Base-by-base conservation (phyloP, 768 basidiomycete genomes). In the Scleroderma citrinum region DNA sequence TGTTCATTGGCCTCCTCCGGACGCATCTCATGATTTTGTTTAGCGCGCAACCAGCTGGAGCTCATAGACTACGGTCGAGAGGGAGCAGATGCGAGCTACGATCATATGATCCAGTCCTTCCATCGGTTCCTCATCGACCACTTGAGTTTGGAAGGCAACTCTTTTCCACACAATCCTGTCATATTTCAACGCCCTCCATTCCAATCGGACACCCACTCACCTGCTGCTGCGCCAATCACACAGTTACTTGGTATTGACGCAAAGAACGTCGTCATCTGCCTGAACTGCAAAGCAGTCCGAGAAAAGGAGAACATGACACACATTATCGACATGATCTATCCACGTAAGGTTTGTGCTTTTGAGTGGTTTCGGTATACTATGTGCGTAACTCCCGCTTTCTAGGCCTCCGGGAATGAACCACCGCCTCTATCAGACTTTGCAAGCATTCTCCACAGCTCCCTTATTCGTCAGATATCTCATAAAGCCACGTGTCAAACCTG, bases 91-190 rank as follows among this genome's bases (percentile, higher is more conserved):
- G 26, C 8, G 26, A 29, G 5, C 26, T 92, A 97, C 56, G 84
- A 82, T 0, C 82, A 87, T 44, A 85, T 91, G 71, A 97, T 98
- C 36, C 96, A 97, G 67, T 80, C 81, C 14, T 97, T 97, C 74
- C 92, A 97, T 64, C 83, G 95, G 19, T 97, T 96, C 71, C 75
- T 96, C 34, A 68, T 97, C 45, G 93, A 97, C 52, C 85, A 85
- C 45, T 75, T 97, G 56, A 81, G 77, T 49, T 75, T 77, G 3
- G 91, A 93, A 67, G 85, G 84, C 4, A 86, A 82, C 53, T 64
- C 66, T 20, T 81, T 76, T 57, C 79, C 80, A 20, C 66, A 77
- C 38, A 89, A 87, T 55, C 83, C 81, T 2, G 56, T 85, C 16
- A 58, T 79, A 48, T 74, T 66, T 56, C 62, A 61, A n/a, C 46